Percentiles rank a stretch among this genome's conserved stretches.
These are phyloP conservation scores for Pseudogymnoascus pannorum DNA, from an alignment of 2,329 filamentous ascomycete genomes.

Conservation along the genomic window DNA sequence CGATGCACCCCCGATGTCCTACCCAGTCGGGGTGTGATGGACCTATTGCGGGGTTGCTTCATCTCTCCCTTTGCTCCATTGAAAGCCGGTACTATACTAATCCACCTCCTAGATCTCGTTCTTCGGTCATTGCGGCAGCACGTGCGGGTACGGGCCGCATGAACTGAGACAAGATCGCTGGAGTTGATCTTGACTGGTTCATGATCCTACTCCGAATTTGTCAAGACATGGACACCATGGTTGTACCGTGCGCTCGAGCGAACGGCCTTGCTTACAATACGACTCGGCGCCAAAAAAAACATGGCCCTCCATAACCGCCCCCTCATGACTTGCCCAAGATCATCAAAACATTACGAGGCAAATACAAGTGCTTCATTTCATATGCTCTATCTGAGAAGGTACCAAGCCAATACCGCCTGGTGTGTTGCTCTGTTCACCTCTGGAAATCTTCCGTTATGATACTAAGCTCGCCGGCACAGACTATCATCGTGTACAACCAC, in stretches of 20 bases:
- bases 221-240: not conserved
- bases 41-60: not conserved
- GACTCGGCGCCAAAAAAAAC: not conserved
- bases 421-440: not conserved
- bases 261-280: not conserved
- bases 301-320: not conserved
- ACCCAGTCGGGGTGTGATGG: not conserved
- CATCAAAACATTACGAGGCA: not conserved
- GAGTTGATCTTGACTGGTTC: not conserved
- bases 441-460: not conserved
- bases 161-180: constrained; percentile 2
- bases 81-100: not conserved
- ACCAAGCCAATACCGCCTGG: not conserved
- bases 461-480: not conserved
- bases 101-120: not conserved
- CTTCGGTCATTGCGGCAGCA: constrained; percentile 1
- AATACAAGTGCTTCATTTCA: not conserved
- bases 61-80: not conserved
- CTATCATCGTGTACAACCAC: not conserved
- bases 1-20: not conserved
- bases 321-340: not conserved
- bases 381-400: not conserved
- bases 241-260: not conserved
- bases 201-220: not conserved
- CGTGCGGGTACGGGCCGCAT: constrained; percentile 4